A percentile compares a stretch with the other conserved stretches of the same genome.
Conservation (phyloP, 768 basidiomycete genomes). For the Gautieria morchelliformis region DNA sequence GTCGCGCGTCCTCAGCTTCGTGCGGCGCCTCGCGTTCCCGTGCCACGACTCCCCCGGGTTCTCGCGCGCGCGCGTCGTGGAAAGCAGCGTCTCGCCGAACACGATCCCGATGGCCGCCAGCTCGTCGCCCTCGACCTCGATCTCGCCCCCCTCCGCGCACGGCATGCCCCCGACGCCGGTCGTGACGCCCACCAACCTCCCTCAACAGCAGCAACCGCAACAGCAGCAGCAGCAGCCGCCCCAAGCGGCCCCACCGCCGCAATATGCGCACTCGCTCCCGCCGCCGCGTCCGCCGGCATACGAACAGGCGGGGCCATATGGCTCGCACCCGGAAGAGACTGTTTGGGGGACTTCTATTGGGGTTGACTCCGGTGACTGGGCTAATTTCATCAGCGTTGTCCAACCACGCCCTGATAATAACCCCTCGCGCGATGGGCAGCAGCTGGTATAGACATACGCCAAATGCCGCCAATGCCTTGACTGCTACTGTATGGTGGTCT, state of each 20-base stretch:
- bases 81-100: background rate
- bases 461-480: background rate
- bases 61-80: slow-evolving; percentile 18
- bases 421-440: background rate
- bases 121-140: background rate
- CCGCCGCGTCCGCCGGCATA: background rate
- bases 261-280: background rate
- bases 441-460: background rate
- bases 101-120: background rate
- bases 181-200: background rate
- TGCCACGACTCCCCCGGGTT: slow-evolving; percentile 59
- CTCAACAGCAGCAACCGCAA: background rate
- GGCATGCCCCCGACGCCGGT: background rate
- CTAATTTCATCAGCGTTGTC: slow-evolving; percentile 3
- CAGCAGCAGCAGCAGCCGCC: slow-evolving; percentile 14
- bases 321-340: slow-evolving; percentile 43
- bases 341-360: slow-evolving; percentile 73
- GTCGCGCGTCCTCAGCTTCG: slow-evolving; percentile 50
- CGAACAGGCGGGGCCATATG: background rate
- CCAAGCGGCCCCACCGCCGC: slow-evolving; percentile 17
- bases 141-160: background rate
- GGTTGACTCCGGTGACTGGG: slow-evolving; percentile 71
- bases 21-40: slow-evolving; percentile 74
- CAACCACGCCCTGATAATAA: background rate
- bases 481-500: too few species aligned